Evolutionary conservation across 441 rosid genomes (phyloP).

Genomic region (Syzygium malaccense): DNA sequence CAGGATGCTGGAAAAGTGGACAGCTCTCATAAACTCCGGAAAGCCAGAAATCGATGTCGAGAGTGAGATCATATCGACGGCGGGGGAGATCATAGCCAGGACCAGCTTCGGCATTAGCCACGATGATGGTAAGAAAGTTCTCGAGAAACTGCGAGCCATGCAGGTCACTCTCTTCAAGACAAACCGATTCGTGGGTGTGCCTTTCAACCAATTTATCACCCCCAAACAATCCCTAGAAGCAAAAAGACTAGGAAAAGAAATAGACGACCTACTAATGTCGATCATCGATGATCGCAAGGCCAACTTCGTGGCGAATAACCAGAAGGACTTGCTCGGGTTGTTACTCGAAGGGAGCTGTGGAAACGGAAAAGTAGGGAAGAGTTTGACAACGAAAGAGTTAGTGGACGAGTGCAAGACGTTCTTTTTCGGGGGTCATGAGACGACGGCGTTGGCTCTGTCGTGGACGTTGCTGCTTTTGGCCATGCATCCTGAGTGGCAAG

Average conservation of each 20-base stretch:
- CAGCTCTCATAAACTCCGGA: constrained; percentile 32
- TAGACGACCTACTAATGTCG: constrained; percentile 50
- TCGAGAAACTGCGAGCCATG: constrained; percentile 64
- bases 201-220: constrained; percentile 48
- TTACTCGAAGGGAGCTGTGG: constrained; percentile 32
- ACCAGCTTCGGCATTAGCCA: constrained; percentile 76
- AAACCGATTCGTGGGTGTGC: constrained; percentile 88
- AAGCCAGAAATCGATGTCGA: constrained; percentile 59
- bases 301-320: neutral
- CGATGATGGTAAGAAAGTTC: constrained; percentile 47
- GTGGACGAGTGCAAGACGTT: constrained; percentile 96
- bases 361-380: constrained; percentile 37
- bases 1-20: constrained; percentile 56
- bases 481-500: constrained; percentile 75
- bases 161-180: constrained; percentile 68
- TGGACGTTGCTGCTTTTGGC: constrained; percentile 92
- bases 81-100: constrained; percentile 87
- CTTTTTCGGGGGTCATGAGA: constrained; percentile 95
- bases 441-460: constrained; percentile 77
- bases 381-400: constrained; percentile 51
- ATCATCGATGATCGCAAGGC: constrained; percentile 48
- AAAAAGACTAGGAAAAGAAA: constrained; percentile 56
- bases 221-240: constrained; percentile 51
- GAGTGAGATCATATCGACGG: constrained; percentile 51
- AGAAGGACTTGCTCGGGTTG: constrained; percentile 56